A percentile compares a stretch with the other conserved stretches of the same genome.
These are phyloP conservation scores for Suhomyces choctaworum DNA, from an alignment of 1,139 yeast species.

Conservation along the genomic window DNA sequence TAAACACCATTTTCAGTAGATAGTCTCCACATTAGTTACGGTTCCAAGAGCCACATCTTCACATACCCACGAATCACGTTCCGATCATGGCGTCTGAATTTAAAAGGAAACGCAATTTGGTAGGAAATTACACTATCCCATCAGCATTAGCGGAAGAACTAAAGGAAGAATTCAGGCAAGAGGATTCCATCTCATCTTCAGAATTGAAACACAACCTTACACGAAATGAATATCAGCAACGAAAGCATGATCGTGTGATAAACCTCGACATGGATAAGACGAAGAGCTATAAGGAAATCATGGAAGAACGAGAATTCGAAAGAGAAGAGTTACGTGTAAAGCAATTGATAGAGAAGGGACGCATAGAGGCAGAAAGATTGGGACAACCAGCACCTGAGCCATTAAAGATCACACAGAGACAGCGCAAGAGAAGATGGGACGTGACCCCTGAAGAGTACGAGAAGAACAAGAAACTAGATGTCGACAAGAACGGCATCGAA, in stretches of 20 bases:
- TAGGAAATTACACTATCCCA: constrained; percentile 38
- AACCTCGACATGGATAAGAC: constrained; percentile 25
- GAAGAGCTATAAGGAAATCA: constrained; percentile 36
- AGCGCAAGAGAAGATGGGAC: constrained; percentile 30
- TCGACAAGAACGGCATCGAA: constrained; percentile 3
- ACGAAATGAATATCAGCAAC: constrained; percentile 21
- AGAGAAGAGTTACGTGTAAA: constrained; percentile 31
- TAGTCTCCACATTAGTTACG: neutral
- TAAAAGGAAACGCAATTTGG: constrained; percentile 21
- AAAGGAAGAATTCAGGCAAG: constrained; percentile 34
- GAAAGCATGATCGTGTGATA: constrained; percentile 25
- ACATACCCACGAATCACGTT: no score
- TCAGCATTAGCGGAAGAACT: constrained; percentile 27
- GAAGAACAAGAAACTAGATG: constrained; percentile 9
- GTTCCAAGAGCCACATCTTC: no score
- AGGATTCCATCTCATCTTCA: constrained; percentile 28
- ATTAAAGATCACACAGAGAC: constrained; percentile 20
- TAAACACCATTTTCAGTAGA: neutral
- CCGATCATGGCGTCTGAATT: constrained; percentile 6
- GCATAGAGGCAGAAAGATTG: constrained; percentile 19
- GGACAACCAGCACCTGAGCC: constrained; percentile 14
- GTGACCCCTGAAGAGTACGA: constrained; percentile 37
- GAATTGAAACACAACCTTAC: constrained; percentile 23
- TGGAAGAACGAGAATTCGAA: constrained; percentile 36
- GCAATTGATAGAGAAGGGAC: constrained; percentile 19